A percentile compares a stretch with the other conserved stretches of the same genome.
phyloP scores from a whole-genome alignment of 768 basidiomycete species.

The Tricholomella constricta region DNA sequence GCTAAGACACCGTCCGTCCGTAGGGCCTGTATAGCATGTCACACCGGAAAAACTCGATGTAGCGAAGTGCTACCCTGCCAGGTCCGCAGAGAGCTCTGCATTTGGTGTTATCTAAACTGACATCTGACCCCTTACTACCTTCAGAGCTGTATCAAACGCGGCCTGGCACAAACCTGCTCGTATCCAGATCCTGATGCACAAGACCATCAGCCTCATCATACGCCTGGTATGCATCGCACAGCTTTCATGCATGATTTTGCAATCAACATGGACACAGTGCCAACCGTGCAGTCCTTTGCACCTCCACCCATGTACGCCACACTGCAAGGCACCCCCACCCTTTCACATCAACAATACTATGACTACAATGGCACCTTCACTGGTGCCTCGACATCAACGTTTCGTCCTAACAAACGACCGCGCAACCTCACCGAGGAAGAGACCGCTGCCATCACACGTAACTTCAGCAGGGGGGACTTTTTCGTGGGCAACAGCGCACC shows the following conservation, averaged over 20 bases:
- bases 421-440: slow-evolving; percentile 83
- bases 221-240: slow-evolving; percentile 34
- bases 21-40: slow-evolving; percentile 79
- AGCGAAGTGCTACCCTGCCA: slow-evolving; percentile 83
- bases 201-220: slow-evolving; percentile 45
- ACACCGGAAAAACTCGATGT: slow-evolving; percentile 81
- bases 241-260: slow-evolving; percentile 14
- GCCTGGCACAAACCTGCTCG: slow-evolving; percentile 66
- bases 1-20: slow-evolving; percentile 83
- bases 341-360: slow-evolving; percentile 71
- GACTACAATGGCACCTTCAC: slow-evolving; percentile 74
- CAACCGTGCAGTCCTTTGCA: slow-evolving; percentile 41
- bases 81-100: slow-evolving; percentile 38
- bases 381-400: slow-evolving; percentile 71
- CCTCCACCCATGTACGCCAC: slow-evolving; percentile 55
- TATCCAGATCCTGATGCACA: slow-evolving; percentile 77
- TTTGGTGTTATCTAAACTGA: slow-evolving; percentile 1
- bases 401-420: slow-evolving; percentile 79
- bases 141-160: slow-evolving; percentile 83
- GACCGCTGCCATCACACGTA: slow-evolving; percentile 80
- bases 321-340: slow-evolving; percentile 45
- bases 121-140: slow-evolving; percentile 2
- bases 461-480: slow-evolving; percentile 80
- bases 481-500: slow-evolving; percentile 81
- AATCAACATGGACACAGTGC: slow-evolving; percentile 23